Evolutionary conservation across 257 asterid species (phyloP), one percentile per base, ranked within the genome.

Genomic region (Scutellaria minor): DNA sequence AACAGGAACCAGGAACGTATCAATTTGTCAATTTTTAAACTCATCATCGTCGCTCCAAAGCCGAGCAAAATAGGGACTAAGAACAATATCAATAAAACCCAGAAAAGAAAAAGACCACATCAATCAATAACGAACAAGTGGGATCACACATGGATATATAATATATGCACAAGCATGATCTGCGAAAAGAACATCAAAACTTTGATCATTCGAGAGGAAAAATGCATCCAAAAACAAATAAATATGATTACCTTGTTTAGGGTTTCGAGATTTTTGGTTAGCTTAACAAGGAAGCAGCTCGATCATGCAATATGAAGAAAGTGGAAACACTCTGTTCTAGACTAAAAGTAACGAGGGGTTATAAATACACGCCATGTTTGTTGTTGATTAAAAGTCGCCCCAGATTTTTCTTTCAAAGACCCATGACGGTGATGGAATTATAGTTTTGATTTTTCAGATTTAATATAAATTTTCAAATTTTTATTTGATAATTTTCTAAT

Each of bases 301-400:
- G 75, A 79, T 80, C 78, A 70, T 71, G 80, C 78, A 66, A 71
- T 71, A 66, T 53, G 39, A 42, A 47, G 71, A 64, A 75, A 64
- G 62, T 14, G 41, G 70, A 45, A 20, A 18, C 41, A 15, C 4
- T 57, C 15, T 40, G 46, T 40, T 58, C 65, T 50, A 24, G 47
- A 12, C 48, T 14, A 18, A 12, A 40, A 0, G 44, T 11, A 0
- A 6, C 6, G 6, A 57, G 44, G 53, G n/a, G 15, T 6, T 1
- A 50, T 50, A 63, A 63, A 52, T 52, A 10, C 65, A 9, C 58
- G 40, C 18, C 11, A 2, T 24, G 27, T 18, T 18, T 24, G 27
- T 18, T 24, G 27, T 24, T 24, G 27, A 24, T 24, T 18, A 18
- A 18, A 18, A 18, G 18, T 18, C 18, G 18, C 18, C 18, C 18